A percentile compares a stretch with the other conserved stretches of the same genome.
phyloP scores from a whole-genome alignment of 345 rosid species.

The Camelina hispida region DNA sequence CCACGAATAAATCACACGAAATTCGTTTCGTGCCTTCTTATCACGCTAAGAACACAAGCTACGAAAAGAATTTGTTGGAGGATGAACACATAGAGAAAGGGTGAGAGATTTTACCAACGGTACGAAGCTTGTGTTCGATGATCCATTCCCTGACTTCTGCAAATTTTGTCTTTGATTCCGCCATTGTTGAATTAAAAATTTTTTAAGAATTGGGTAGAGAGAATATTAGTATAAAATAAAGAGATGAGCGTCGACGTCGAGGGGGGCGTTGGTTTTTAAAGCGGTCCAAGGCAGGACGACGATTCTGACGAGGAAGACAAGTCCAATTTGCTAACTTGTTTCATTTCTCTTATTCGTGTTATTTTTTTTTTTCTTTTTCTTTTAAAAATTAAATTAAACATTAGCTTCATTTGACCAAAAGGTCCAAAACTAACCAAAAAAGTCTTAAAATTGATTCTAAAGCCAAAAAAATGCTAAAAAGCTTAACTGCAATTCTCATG shows the following conservation, averaged over 20 bases:
- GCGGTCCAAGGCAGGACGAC: conserved; percentile 24
- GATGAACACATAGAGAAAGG: not conserved
- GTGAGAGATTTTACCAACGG: conserved; percentile 67
- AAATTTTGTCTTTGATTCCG: conserved; percentile 65
- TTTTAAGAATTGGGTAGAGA: not conserved
- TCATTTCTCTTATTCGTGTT: not conserved
- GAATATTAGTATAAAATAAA: not conserved
- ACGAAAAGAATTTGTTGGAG: not conserved
- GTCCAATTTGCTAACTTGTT: conserved; percentile 38
- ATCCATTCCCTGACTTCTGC: conserved; percentile 80
- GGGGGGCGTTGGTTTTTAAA: conserved; percentile 25
- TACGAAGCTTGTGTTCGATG: conserved; percentile 83
- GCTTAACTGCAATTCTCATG: no score
- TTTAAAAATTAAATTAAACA: no score
- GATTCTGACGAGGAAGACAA: not conserved
- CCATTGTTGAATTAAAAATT: conserved; percentile 47
- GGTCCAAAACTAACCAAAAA: no score
- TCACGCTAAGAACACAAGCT: conserved; percentile 1
- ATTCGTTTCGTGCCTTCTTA: not conserved
- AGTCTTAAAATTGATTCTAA: no score
- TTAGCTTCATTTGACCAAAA: no score
- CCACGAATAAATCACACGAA: not conserved
- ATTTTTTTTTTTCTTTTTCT: no score
- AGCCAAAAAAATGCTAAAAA: no score
- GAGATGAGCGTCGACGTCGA: not conserved